A percentile compares a stretch with the other conserved stretches of the same genome.
Conservation (phyloP, 139 green algal genomes). For the Pleodorina starrii region DNA sequence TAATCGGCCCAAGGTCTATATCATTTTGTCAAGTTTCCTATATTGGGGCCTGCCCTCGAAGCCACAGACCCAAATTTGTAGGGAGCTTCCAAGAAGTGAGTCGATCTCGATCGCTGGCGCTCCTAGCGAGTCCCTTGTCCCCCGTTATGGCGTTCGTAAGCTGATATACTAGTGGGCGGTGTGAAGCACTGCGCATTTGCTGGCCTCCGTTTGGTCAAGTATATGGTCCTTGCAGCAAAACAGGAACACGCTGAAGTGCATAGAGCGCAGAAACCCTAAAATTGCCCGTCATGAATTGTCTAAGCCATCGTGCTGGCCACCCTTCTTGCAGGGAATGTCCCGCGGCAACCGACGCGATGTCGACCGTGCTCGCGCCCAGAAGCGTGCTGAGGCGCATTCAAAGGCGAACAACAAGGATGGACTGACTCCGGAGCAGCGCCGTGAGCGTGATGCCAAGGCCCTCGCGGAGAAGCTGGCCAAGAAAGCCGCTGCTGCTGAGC, state of each 20-base stretch:
- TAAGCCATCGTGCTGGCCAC: background rate
- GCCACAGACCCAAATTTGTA: background rate
- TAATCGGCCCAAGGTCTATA: too few species aligned
- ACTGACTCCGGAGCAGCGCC: conserved; percentile 41
- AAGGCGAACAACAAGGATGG: conserved; percentile 22
- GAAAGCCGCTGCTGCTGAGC: conserved; percentile 9
- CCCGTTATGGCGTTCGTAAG: background rate
- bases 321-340: conserved; percentile 7
- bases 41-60: background rate
- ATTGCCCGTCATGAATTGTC: background rate
- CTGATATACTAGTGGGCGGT: background rate
- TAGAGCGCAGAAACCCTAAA: background rate
- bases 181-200: too few species aligned
- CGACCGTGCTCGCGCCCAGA: conserved; percentile 44
- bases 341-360: conserved; percentile 50
- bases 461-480: conserved; percentile 50
- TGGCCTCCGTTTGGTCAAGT: too few species aligned
- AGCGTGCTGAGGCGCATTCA: background rate
- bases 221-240: background rate
- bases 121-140: background rate
- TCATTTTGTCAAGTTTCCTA: too few species aligned
- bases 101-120: background rate
- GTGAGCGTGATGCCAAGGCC: conserved; percentile 48
- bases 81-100: background rate
- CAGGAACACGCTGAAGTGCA: background rate